These are phyloP conservation scores for Neurospora discreta DNA, from an alignment of 495 filamentous ascomycete species.

Conservation along the genomic window DNA sequence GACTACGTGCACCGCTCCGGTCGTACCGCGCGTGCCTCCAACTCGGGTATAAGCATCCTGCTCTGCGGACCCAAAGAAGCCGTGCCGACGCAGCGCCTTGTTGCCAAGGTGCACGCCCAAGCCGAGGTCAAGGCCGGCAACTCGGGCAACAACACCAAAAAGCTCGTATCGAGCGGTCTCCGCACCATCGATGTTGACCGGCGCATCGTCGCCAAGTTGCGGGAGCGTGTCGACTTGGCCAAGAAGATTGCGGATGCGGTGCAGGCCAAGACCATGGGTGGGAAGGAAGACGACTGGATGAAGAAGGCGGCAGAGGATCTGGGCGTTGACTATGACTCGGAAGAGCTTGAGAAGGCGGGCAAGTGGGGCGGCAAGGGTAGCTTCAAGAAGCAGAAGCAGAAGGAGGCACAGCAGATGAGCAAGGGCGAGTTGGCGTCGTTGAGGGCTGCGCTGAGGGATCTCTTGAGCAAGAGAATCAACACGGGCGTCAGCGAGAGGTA, in stretches of 20 bases:
- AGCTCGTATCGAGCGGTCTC: slow-evolving; percentile 5
- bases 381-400: slow-evolving; percentile 63
- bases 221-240: slow-evolving; percentile 60
- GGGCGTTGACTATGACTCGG: slow-evolving; percentile 85
- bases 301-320: slow-evolving; percentile 80
- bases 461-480: slow-evolving; percentile 72
- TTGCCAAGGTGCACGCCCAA: slow-evolving; percentile 70
- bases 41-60: slow-evolving; percentile 67
- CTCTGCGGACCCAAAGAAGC: slow-evolving; percentile 90
- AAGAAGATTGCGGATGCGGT: slow-evolving; percentile 74
- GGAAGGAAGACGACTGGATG: slow-evolving; percentile 75
- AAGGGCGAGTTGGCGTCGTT: slow-evolving; percentile 58
- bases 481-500: slow-evolving; percentile 87
- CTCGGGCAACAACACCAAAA: slow-evolving; percentile 49
- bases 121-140: slow-evolving; percentile 24
- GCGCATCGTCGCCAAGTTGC: slow-evolving; percentile 61
- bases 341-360: slow-evolving; percentile 58
- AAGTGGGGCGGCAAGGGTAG: slow-evolving; percentile 52
- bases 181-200: slow-evolving; percentile 73
- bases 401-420: slow-evolving; percentile 52
- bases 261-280: slow-evolving; percentile 77
- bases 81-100: slow-evolving; percentile 65
- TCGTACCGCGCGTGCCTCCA: slow-evolving; percentile 77
- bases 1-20: slow-evolving; percentile 93
- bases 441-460: slow-evolving; percentile 48